Evolutionary conservation across 106 monocot genomes (phyloP).

Genomic region (Platanthera zijinensis): DNA sequence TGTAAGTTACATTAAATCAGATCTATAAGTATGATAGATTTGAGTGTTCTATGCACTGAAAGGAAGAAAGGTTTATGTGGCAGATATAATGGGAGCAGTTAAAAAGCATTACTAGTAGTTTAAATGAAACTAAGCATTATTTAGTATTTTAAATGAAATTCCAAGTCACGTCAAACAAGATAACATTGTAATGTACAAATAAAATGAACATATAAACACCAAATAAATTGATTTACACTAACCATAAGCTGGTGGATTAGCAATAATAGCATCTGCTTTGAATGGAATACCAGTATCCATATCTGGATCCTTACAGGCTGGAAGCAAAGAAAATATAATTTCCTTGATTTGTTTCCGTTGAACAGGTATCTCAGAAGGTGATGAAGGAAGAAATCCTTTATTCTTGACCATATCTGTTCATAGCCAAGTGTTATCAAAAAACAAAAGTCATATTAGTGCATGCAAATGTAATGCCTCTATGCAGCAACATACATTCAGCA

Average conservation of each 20-base stretch:
- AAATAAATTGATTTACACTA: constrained; percentile 8
- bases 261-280: constrained; percentile 90
- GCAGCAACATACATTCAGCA: constrained; percentile 63
- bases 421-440: background rate
- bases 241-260: constrained; percentile 98
- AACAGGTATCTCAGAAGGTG: constrained; percentile 78
- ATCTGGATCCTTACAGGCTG: constrained; percentile 91
- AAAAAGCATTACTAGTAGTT: background rate
- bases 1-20: background rate
- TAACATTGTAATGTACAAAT: background rate
- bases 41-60: background rate
- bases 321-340: constrained; percentile 84
- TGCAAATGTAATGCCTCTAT: constrained; percentile 5
- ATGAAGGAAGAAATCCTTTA: constrained; percentile 91
- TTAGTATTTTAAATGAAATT: background rate
- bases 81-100: background rate
- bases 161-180: background rate
- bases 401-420: constrained; percentile 95
- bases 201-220: background rate
- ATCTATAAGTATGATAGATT: background rate
- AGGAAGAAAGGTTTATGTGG: background rate
- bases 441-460: background rate
- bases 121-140: background rate
- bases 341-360: constrained; percentile 90
- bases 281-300: constrained; percentile 76